Base-by-base conservation (phyloP, 1,284 basidiomycete genomes). In the Peniophora sp. region DNA sequence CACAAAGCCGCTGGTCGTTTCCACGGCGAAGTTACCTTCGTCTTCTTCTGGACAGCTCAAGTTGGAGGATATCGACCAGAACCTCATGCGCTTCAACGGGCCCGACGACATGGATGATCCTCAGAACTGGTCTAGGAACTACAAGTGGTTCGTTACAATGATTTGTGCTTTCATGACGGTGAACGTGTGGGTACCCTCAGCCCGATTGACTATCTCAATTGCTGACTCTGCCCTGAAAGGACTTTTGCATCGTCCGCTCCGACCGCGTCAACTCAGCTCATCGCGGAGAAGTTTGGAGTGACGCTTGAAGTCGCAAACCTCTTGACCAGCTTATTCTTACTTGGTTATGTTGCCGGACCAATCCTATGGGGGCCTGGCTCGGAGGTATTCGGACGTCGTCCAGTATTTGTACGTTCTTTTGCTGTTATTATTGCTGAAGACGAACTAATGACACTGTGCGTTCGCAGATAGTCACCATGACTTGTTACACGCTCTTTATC, bases 171-270 rank as follows among this genome's bases (percentile, higher is more conserved):
- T 78, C 11, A 70, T 78, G 64, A 80, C 76, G 0, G 62, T 83
- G 27, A 79, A 79, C 43, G 60, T 62, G 63, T 65, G 52, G 47
- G 62, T 61, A 15, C n/a, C 37, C 37, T 36, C n/a, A n/a, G n/a
- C 0, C 24, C 11, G 20, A 34, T n/a, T 6, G 23, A 27, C 3
- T 23, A 10, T 11, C 24, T 22, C 6, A n/a, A 27, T 20, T 49
- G 2, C 35, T 24, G 54, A 62, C 9, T 20, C 23, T 55, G 24
- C 51, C n/a, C 8, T 15, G 18, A 52, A 50, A 80, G 78, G 12
- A 80, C 81, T 2, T 83, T 81, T 54, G 76, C 79, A 0, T 80
- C 77, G 8, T 78, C 80, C 0, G 76, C 81, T 14, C 76, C 82
- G 3, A 73, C 77, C 1, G 64, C 72, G 5, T 73, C 79, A 11